Conservation (phyloP, 192 early-diverging fungal species). For the Radiomyces spectabilis region DNA sequence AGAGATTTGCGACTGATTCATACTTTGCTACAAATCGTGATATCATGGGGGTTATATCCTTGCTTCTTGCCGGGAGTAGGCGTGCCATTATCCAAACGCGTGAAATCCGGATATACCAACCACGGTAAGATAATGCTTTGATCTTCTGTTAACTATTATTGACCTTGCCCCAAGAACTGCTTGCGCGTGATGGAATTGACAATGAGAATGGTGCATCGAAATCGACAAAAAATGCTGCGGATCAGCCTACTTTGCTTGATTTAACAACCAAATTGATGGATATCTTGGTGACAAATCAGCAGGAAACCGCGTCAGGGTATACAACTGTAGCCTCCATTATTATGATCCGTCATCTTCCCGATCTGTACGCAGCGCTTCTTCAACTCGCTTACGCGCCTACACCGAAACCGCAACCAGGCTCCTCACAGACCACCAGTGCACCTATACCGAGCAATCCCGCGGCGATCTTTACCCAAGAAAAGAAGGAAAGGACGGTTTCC, state of each 20-base stretch:
- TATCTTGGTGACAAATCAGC: conserved; percentile 1
- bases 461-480: no score
- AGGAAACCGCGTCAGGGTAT: not conserved
- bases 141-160: not conserved
- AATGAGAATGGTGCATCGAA: no score
- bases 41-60: conserved; percentile 64
- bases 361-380: conserved; percentile 60
- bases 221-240: no score
- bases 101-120: conserved; percentile 45
- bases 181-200: no score
- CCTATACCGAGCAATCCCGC: no score
- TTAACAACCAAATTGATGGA: conserved; percentile 7
- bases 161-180: no score
- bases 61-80: conserved; percentile 60
- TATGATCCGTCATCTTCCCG: conserved; percentile 45
- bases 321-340: conserved; percentile 54
- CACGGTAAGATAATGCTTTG: conserved; percentile 16
- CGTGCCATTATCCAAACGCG: conserved; percentile 52
- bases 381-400: conserved; percentile 63
- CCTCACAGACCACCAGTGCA: no score
- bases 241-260: no score
- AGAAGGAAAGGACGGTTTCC: no score
- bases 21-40: conserved; percentile 57
- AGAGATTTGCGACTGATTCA: conserved; percentile 53
- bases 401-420: conserved; percentile 5